Conservation (phyloP, 345 rosid genomes). For the Theobroma cacao region DNA sequence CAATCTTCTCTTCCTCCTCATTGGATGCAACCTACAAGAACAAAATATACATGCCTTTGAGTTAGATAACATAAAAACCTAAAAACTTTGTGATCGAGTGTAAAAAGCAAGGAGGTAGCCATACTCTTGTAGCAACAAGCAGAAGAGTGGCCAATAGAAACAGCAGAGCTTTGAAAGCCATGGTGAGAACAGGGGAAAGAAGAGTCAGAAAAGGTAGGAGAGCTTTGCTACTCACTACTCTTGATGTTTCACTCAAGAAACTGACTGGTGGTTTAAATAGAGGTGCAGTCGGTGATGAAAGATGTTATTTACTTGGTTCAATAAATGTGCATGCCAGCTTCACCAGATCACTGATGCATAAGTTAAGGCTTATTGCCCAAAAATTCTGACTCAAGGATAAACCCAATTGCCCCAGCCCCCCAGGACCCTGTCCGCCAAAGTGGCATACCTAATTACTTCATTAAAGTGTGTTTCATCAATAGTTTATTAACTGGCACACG, state of each 20-base stretch:
- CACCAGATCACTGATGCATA: not conserved
- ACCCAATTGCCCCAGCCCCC: not conserved
- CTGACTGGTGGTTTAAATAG: not conserved
- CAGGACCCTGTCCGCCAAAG: not conserved
- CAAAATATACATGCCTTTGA: not conserved
- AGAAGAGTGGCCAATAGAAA: conserved; percentile 34
- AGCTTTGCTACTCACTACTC: not conserved
- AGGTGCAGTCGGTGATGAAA: not conserved
- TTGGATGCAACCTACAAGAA: not conserved
- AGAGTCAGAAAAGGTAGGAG: not conserved
- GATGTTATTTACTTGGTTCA: conserved; percentile 1
- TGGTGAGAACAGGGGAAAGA: conserved; percentile 11
- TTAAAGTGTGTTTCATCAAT: not conserved
- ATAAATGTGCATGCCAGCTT: conserved; percentile 13
- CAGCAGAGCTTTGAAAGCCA: conserved; percentile 33
- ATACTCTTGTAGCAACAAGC: conserved; percentile 31
- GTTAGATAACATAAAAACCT: not conserved
- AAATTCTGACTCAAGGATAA: not conserved
- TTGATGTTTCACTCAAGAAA: not conserved
- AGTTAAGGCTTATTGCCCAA: not conserved
- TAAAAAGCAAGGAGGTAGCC: not conserved
- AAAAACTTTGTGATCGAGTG: not conserved
- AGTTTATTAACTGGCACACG: conserved; percentile 18
- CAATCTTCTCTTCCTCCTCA: not conserved
- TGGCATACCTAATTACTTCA: not conserved